Evolutionary conservation across 208 protist species (phyloP).

Genomic region (Trypanosoma brucei): DNA sequence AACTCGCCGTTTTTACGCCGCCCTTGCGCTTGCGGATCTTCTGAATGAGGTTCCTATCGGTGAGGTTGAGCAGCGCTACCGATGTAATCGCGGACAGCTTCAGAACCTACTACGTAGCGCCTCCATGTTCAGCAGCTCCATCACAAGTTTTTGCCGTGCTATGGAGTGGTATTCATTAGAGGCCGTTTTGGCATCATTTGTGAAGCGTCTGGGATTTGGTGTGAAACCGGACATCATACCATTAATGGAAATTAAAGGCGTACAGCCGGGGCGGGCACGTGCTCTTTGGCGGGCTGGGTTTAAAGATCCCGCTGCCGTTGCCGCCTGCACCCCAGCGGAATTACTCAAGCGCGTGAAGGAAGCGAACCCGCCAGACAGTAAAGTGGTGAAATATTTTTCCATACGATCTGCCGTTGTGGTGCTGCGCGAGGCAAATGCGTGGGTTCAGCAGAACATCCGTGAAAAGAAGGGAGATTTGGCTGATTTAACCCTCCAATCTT

Average conservation of each 20-base stretch:
- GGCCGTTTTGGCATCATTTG: conserved; percentile 81
- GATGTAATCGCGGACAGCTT: conserved; percentile 75
- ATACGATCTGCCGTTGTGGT: conserved; percentile 47
- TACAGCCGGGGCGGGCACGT: conserved; percentile 74
- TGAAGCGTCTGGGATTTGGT: conserved; percentile 83
- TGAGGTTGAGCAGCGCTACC: conserved; percentile 64
- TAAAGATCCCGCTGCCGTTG: conserved; percentile 39
- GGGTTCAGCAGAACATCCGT: conserved; percentile 54
- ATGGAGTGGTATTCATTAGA: conserved; percentile 89
- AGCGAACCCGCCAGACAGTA: conserved; percentile 48
- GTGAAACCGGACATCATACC: conserved; percentile 89
- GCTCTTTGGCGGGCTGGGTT: conserved; percentile 81
- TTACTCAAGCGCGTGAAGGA: conserved; percentile 60
- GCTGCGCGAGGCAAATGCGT: conserved; percentile 55
- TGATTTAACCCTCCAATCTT: conserved; percentile 30
- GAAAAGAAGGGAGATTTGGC: conserved; percentile 72
- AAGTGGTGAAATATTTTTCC: conserved; percentile 66
- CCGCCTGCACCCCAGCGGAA: conserved; percentile 48
- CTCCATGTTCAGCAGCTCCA: conserved; percentile 83
- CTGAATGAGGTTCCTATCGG: conserved; percentile 72
- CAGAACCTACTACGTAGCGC: conserved; percentile 81
- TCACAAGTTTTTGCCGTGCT: conserved; percentile 82
- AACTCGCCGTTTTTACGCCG: conserved; percentile 83
- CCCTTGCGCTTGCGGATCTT: conserved; percentile 85
- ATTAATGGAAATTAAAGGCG: conserved; percentile 80